These are phyloP conservation scores for Xylaria sp. DNA, from an alignment of 2,329 filamentous ascomycete genomes.

Conservation along the genomic window DNA sequence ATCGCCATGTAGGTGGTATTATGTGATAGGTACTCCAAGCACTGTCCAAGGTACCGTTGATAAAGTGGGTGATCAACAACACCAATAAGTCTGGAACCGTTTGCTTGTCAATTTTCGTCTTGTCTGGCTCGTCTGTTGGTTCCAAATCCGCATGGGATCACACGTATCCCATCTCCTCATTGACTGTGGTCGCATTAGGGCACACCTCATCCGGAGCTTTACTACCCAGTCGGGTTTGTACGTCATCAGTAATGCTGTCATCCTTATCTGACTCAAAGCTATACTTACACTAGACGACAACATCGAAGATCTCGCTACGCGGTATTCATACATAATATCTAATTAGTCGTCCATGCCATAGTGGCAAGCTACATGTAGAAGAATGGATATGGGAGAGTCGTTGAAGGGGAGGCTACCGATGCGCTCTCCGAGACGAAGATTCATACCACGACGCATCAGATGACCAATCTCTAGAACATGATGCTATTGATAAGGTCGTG, in stretches of 20 bases:
- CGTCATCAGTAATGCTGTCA: slow-evolving; percentile 21
- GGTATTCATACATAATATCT: background rate
- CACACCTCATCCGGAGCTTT: background rate
- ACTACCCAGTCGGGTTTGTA: background rate
- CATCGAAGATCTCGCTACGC: background rate
- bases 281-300: slow-evolving; percentile 1
- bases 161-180: background rate
- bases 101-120: slow-evolving; percentile 1
- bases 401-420: background rate
- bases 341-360: background rate
- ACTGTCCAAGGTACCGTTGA: too few species aligned
- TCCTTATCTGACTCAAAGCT: slow-evolving; percentile 28
- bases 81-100: too few species aligned
- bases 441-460: background rate
- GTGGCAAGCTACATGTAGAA: background rate
- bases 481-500: background rate
- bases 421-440: slow-evolving; percentile 6
- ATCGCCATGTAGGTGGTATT: background rate
- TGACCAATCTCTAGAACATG: background rate
- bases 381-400: background rate
- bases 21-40: background rate
- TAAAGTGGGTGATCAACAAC: too few species aligned
- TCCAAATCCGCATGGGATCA: background rate
- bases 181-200: background rate
- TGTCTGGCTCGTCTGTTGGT: background rate